Evolutionary conservation across 371 early-diverging fungal species (phyloP), one percentile per base, ranked within the genome.

Genomic region (Globomyces sp.): DNA sequence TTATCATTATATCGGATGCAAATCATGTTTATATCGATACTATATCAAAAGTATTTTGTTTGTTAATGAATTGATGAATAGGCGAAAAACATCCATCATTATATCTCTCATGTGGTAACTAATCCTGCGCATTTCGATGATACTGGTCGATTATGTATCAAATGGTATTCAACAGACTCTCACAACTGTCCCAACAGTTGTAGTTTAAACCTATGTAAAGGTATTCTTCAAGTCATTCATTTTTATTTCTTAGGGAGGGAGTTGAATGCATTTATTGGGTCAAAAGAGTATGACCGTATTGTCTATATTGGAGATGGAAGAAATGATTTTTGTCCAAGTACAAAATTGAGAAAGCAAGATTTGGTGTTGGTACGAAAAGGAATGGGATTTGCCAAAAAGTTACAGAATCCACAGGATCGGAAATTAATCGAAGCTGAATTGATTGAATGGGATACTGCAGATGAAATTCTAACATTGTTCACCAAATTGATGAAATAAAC

Each of bases 171-270:
- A 34, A 68, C 73, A 6, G 70, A 74, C 3, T 85, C 80, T 10
- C 91, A 90, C 64, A 69, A 77, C 11, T 92, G 91, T 69, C 66
- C 76, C 4, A 79, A 83, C 47, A 73, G 83, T 40, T 92, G 92
- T 63, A 75, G 85, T 1, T 71, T 81, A 13, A 92, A 92, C 66
- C 76, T 92, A 11, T 92, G 92, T 70, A 91, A 92, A 75, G 91
- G 88, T 72, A 55, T 8, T 10, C 49, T 36, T 43, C 57, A 37
- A 6, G 49, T 51, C 24, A 24, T 24, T 24, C 24, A 24, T 24
- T 24, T 24, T 24, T 24, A 24, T 24, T 24, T 36, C n/a, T 11
- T 49, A 75, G 75, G 82, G 5, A 70, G 60, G 58, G 84, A 84
- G 57, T 44, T 84, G 34, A 74, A 72, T 60, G 58, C 59, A 5